Evolutionary conservation across 116 monocot species (phyloP).

Genomic region (Posidonia oceanica): DNA sequence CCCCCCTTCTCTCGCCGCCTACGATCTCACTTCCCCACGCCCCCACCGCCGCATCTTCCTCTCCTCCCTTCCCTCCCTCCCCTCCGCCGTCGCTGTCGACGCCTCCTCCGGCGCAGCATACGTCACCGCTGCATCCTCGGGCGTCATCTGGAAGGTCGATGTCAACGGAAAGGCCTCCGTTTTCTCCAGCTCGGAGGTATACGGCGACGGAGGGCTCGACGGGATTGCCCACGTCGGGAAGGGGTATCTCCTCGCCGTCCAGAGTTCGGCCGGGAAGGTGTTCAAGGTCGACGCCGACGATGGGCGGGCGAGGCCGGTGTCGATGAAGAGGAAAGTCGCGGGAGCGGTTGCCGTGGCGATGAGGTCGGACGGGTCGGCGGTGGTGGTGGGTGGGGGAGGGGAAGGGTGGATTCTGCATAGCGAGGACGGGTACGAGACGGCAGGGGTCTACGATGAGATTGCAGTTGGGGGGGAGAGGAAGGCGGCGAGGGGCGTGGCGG

Average conservation of each 20-base stretch:
- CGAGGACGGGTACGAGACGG: slow-evolving; percentile 55
- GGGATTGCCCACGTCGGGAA: slow-evolving; percentile 25
- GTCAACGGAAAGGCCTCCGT: slow-evolving; percentile 15
- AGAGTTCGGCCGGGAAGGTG: slow-evolving; percentile 22
- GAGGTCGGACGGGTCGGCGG: slow-evolving; percentile 36
- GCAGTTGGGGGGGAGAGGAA: slow-evolving; percentile 18
- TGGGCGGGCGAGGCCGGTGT: slow-evolving; percentile 25
- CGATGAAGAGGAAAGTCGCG: neutral
- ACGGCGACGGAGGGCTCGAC: slow-evolving; percentile 9
- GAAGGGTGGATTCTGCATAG: slow-evolving; percentile 25
- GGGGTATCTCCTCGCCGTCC: slow-evolving; percentile 48
- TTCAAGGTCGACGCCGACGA: slow-evolving; percentile 51
- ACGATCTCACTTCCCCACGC: slow-evolving; percentile 42
- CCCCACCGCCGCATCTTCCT: slow-evolving; percentile 42
- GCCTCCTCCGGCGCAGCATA: slow-evolving; percentile 29
- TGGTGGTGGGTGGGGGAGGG: slow-evolving; percentile 14
- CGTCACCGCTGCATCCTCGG: slow-evolving; percentile 22
- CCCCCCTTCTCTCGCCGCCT: slow-evolving; percentile 26
- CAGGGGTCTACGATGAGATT: slow-evolving; percentile 31
- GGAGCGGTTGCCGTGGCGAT: slow-evolving; percentile 16
- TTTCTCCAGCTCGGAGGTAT: slow-evolving; percentile 26
- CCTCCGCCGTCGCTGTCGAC: slow-evolving; percentile 35
- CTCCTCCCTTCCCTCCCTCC: slow-evolving; percentile 20
- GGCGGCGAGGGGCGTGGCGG: slow-evolving; percentile 22
- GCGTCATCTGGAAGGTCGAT: slow-evolving; percentile 30